Evolutionary conservation across 495 filamentous ascomycete species (phyloP), one percentile per base, ranked within the genome.

Genomic region (Astrothelium subdiscretum): DNA sequence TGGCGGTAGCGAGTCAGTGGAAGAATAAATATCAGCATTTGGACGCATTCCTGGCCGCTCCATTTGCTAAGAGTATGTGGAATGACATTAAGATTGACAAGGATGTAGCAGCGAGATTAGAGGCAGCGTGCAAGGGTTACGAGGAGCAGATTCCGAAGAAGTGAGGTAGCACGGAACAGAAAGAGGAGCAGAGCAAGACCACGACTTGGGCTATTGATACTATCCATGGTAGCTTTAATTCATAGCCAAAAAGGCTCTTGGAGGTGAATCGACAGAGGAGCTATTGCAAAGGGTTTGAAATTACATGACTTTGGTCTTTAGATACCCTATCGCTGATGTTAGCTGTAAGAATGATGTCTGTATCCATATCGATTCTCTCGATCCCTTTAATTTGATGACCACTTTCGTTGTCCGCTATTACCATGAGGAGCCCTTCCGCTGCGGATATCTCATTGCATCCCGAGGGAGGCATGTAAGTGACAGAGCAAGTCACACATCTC

Each of bases 1-100:
- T 5, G 3, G 31, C 60, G 12, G 64, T 62, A 43, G 51, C 67
- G 31, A 57, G 44, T 24, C 54, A 60, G 11, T 69, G 67, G 64
- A 31, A 22, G 58, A 44, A 59, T 51, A 64, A 51, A 44, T 69
- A 58, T 20, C 22, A 58, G 35, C 67, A 69, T 44, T 38, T 66
- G 15, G 62, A 59, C 18, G 64, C 66, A 11, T 22, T 58, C 32
- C 15, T 22, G 27, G 51, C 59, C 1, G 64, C 62, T 22, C n/a
- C 32, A 40, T 24, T 62, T 13, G 26, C 52, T 31, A 58, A 61
- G 54, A 31, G 11, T 5, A 29, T 29, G 20, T 54, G 48, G 48
- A 10, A 26, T 2, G 22, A 54, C 29, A 24, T 54, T 8, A 5
- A 26, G 8, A 54, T 54, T 29, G 48, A 54, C 15, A 15, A 8